Base-by-base conservation (phyloP, 495 filamentous ascomycete genomes). In the Aspergillus panamensis region DNA sequence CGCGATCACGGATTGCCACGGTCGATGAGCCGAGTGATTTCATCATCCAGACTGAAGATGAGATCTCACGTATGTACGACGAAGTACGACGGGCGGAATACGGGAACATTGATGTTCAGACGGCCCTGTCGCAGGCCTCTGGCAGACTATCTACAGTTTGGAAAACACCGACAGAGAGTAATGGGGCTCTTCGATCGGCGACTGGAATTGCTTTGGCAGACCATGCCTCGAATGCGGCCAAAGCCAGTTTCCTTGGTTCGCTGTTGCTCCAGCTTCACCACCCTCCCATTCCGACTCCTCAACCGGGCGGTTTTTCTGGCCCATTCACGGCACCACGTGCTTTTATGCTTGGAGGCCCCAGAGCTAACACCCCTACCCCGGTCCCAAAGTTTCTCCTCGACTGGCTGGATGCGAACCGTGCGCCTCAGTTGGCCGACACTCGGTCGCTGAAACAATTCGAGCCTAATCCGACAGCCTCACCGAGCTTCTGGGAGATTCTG, bases 401-500 rank as follows among this genome's bases (percentile, higher is more conserved):
- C 57, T 97, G 91, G 91, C 75, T 95, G 37, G 78, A 89, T 51
- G 76, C 77, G 3, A 80, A 87, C 62, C 86, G 93, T 65, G 79
- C 84, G 47, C 73, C 86, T 25, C 85, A 84, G 58, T 70, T 70
- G 19, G 73, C 78, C 45, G 86, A 88, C 57, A 63, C 88, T 3
- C 74, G 82, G 39, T 72, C 84, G 12, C 73, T 96, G 37, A 73
- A 80, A 57, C 76, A 77, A 21, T 69, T 85, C 54, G 75, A 81
- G 45, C 89, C 88, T 3, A 88, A 86, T 57, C 87, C 89, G 35
- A 85, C 90, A 3, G 82, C 83, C 45, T 87, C 91, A 61, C 71
- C 73, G 6, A 76, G 84, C 29, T 97, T 89, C 68, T 97, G 92
- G 92, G 87, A 90, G 64, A 79, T 84, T 9, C 72, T 96, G 16